Evolutionary conservation across 2,329 filamentous ascomycete genomes (phyloP), one percentile per base, ranked within the genome.

Genomic region (Aspergillus sojae): DNA sequence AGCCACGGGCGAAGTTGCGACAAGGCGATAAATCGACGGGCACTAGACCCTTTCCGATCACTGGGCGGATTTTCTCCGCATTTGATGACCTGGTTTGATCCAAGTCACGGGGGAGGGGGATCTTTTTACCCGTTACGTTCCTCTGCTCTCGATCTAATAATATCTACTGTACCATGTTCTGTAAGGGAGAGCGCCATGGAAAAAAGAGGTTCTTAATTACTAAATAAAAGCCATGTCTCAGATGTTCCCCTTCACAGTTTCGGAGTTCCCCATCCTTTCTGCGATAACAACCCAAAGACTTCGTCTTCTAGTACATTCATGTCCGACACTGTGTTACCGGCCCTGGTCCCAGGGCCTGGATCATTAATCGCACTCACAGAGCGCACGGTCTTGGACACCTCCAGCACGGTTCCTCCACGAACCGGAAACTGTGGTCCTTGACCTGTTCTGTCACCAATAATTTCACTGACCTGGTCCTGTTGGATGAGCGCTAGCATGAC

Each of bases 401-500:
- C 86, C 48, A 88, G 69, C 19, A 88, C 79, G 19, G 80, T 83
- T 0, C 85, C 84, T 3, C 82, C 85, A 2, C 71, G 72, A 48
- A 86, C 71, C 3, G 63, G 68, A 57, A 75, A 78, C 48, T 73
- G 71, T 7, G 62, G 67, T 1, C 71, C 76, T 26, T 66, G 66
- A n/a, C 73, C 72, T 11, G 68, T 67, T 41, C 68, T 69, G 62
- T 78, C 72, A 3, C 75, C 75, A 57, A 75, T 77, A 26, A 71
- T 73, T 62, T 75, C 71, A 62, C 73, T 73, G 26, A 81, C 74
- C 34, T 79, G 76, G 5, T 81, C 75, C 53, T 85, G 83, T 65
- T 85, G 83, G 43, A 87, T 75, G 62, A 85, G 82, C 45, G 81
- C 78, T 61, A 88, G 65, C 86, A 89, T 88, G 2, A 83, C 84